These are phyloP conservation scores for Phytophthora constricta DNA, from an alignment of 352 stramenopile genomes.

Conservation along the genomic window DNA sequence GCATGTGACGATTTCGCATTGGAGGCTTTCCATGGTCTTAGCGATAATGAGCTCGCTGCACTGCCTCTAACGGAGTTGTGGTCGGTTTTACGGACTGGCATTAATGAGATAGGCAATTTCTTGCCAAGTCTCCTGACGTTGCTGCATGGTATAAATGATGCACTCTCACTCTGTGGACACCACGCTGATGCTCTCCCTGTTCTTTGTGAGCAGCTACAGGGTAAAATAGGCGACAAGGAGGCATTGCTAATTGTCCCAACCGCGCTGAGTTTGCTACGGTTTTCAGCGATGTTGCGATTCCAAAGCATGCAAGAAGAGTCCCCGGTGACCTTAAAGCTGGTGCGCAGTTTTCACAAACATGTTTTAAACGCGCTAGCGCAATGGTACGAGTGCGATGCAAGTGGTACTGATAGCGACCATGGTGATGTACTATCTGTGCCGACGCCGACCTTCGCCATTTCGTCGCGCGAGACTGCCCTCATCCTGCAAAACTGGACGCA, in stretches of 20 bases:
- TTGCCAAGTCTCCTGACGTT: conserved; percentile 51
- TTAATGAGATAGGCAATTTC: conserved; percentile 47
- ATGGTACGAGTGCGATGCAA: conserved; percentile 51
- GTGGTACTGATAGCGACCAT: conserved; percentile 17
- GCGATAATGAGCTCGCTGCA: conserved; percentile 16
- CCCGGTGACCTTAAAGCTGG: conserved; percentile 26
- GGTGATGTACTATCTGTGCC: conserved; percentile 27
- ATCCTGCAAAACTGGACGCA: conserved; percentile 71
- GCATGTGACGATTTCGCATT: conserved; percentile 2
- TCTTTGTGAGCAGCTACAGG: conserved; percentile 34
- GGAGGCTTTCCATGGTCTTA: conserved; percentile 26
- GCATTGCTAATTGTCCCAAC: conserved; percentile 16
- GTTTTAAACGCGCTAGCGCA: conserved; percentile 47
- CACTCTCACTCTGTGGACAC: conserved; percentile 43
- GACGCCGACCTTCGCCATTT: conserved; percentile 56
- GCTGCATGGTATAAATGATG: conserved; percentile 32
- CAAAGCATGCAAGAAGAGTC: conserved; percentile 13
- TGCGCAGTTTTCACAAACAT: conserved; percentile 35
- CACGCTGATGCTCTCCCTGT: conserved; percentile 39
- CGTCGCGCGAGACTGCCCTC: conserved; percentile 59
- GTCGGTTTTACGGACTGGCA: conserved; percentile 15
- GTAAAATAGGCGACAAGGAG: conserved; percentile 9
- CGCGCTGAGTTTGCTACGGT: conserved; percentile 31
- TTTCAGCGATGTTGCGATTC: conserved; percentile 25
- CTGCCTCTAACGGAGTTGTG: conserved; percentile 21